Evolutionary conservation across 2,329 filamentous ascomycete genomes (phyloP).

Genomic region (Phialocephala sp.): DNA sequence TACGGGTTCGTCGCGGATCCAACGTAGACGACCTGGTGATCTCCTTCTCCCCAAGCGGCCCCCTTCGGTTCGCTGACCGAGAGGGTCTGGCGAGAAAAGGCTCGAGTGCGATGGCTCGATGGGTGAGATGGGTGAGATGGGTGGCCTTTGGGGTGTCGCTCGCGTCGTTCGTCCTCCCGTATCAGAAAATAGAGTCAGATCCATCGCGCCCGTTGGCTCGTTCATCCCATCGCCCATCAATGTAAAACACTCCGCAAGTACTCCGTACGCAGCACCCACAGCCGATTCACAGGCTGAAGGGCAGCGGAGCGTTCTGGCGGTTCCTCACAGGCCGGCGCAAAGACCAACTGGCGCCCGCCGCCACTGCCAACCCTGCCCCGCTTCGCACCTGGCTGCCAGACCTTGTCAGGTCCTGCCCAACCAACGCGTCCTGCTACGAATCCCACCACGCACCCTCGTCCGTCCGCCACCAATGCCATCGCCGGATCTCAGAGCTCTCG

Average conservation of each 20-base stretch:
- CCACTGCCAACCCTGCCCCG: background rate
- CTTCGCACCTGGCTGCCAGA: too few relatives aligned
- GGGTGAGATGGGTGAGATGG: background rate
- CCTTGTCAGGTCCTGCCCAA: background rate
- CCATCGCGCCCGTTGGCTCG: background rate
- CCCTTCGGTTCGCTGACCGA: constrained; percentile 3
- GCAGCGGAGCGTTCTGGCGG: background rate
- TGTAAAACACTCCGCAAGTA: constrained; percentile 13
- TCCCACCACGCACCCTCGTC: background rate
- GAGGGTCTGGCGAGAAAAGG: background rate
- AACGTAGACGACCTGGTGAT: background rate
- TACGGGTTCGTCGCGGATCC: background rate
- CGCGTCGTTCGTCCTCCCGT: background rate
- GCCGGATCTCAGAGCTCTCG: constrained; percentile 4
- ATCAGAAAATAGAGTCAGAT: background rate
- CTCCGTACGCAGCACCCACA: background rate
- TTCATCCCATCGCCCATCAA: constrained; percentile 19
- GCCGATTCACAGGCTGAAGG: background rate
- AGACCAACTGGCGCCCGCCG: background rate
- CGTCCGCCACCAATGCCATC: background rate
- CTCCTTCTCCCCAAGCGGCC: background rate
- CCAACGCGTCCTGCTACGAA: background rate
- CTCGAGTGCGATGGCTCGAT: background rate
- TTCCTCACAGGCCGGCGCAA: background rate
- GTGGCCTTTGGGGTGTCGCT: background rate